Evolutionary conservation across 192 early-diverging fungal genomes (phyloP), one percentile per base, ranked within the genome.

Genomic region (Gryganskiella cystojenkinii): DNA sequence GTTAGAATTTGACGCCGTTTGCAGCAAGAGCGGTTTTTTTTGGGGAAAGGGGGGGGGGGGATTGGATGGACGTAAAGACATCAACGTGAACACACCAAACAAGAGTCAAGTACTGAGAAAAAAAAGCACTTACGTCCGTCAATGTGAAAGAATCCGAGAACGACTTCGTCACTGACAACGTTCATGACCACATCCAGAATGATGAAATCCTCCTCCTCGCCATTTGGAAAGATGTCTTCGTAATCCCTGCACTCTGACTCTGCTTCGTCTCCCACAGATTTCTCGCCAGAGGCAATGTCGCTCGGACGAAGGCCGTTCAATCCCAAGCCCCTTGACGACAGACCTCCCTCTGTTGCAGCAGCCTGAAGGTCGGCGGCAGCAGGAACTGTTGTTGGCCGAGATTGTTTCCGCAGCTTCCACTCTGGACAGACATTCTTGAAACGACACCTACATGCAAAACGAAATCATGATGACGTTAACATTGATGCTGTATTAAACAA

Each of bases 121-220:
- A 43, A 8, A n/a, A n/a, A n/a, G n/a, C 14, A 80, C 57, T 78
- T 80, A 83, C 70, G 71, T 37, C 71, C 71, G 63, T 83, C 82
- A 25, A 80, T 71, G 56, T 83, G 78, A 64, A 83, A 83, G 43
- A 74, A 80, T 22, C 78, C 82, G 7, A 83, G 70, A 7, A 83
- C 78, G 24, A 83, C 79, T 30, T 83, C 82, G 44, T 83, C 71
- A 35, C 78, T 83, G 45, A 83, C 82, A 59, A 83, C 72, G 34
- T 80, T 72, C 78, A 83, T 83, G 34, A 79, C 82, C 0, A 83
- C 63, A 35, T 83, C 60, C 54, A 83, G 62, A 43, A 83, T 76
- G 56, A 80, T 71, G 47, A 71, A 83, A n/a, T 80, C 78, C 19
- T 83, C 61, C 17, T 66, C 71, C 31, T 71, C 72, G 9, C 67